Percentiles rank a stretch among this genome's conserved stretches.
Conservation (phyloP, 2,329 filamentous ascomycete species). For the Diatrype stigma region DNA sequence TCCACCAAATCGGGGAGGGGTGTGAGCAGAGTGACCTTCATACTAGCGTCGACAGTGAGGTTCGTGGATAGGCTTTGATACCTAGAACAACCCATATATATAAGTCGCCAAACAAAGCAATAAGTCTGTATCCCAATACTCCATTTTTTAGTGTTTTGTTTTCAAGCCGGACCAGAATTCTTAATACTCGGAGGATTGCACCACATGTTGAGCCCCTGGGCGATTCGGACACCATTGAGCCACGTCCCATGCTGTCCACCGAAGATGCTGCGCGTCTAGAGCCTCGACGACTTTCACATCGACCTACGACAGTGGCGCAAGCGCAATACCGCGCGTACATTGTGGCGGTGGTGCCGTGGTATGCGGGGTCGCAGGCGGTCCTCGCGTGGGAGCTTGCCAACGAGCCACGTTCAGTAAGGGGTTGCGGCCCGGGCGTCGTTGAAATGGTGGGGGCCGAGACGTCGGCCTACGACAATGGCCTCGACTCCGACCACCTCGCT, state of each 20-base stretch:
- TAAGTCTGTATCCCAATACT: too few species aligned
- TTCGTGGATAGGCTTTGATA: too few species aligned
- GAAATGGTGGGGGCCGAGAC: conserved; percentile 55
- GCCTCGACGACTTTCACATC: conserved; percentile 52
- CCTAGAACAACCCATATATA: too few species aligned
- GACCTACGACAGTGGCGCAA: conserved; percentile 38
- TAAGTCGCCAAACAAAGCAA: too few species aligned
- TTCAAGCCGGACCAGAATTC: neutral
- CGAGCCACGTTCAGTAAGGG: conserved; percentile 55
- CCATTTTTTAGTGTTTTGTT: neutral
- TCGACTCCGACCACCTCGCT: conserved; percentile 61
- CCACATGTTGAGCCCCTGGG: neutral
- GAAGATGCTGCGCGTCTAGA: conserved; percentile 59
- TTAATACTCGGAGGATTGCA: neutral
- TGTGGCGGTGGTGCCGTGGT: conserved; percentile 44
- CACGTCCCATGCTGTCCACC: conserved; percentile 35
- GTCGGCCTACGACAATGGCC: conserved; percentile 59
- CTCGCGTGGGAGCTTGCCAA: conserved; percentile 54
- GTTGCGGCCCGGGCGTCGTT: conserved; percentile 51
- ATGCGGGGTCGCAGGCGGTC: conserved; percentile 42
- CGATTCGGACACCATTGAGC: neutral
- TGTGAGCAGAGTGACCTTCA: too few species aligned
- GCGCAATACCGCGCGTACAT: conserved; percentile 52
- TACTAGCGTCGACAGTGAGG: too few species aligned
- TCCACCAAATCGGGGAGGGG: too few species aligned